Evolutionary conservation across 2,329 filamentous ascomycete genomes (phyloP).

Genomic region (Incumbomyces lentus): DNA sequence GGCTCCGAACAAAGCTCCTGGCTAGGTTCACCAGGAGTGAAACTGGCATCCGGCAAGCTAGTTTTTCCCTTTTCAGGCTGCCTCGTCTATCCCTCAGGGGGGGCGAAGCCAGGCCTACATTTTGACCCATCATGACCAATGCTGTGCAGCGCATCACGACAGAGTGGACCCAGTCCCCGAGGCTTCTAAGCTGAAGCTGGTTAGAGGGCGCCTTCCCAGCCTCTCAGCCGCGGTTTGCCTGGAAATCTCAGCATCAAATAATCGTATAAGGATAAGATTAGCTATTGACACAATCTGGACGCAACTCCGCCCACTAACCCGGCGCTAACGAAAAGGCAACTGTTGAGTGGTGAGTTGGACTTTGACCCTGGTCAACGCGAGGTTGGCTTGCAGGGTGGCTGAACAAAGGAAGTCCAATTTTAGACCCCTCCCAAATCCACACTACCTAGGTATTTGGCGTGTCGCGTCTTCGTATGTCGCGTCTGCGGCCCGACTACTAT

Average conservation of each 20-base stretch:
- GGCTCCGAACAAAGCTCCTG: too few relatives aligned
- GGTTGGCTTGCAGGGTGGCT: too few relatives aligned
- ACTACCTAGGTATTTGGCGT: too few relatives aligned
- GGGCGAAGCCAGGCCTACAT: conserved; percentile 1
- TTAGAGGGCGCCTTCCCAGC: neutral
- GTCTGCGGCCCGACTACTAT: too few relatives aligned
- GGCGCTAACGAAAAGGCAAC: neutral
- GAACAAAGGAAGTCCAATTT: too few relatives aligned
- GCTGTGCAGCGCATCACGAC: too few relatives aligned
- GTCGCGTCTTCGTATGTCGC: too few relatives aligned
- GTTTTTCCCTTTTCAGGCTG: neutral
- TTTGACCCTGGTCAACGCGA: too few relatives aligned
- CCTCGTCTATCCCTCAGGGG: neutral
- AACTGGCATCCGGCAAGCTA: conserved; percentile 1
- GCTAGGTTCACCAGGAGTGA: too few relatives aligned
- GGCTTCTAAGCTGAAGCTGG: neutral
- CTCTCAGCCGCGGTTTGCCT: neutral
- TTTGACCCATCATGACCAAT: neutral
- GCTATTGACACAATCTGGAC: neutral
- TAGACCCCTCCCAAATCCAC: too few relatives aligned
- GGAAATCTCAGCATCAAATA: neutral
- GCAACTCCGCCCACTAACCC: neutral
- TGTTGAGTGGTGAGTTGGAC: too few relatives aligned
- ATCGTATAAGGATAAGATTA: conserved; percentile 5
- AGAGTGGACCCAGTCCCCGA: neutral